Conservation (phyloP, 148 eudicot genomes). For the Agrostemma githago region DNA sequence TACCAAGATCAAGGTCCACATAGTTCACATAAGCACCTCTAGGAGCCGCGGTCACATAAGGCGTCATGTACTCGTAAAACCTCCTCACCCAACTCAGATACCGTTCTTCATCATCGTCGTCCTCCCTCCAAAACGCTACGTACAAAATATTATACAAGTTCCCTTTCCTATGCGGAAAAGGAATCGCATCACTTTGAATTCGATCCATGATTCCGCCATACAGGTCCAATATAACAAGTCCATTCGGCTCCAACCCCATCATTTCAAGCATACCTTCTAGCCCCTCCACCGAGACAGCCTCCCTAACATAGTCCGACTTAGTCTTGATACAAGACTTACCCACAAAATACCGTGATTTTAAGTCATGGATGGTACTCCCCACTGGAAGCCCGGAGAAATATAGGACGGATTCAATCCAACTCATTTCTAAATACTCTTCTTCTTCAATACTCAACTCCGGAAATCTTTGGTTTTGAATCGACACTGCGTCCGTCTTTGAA, state of each 20-base stretch:
- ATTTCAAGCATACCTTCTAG: slow-evolving; percentile 18
- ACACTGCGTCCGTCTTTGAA: slow-evolving; percentile 10
- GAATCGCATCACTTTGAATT: slow-evolving; percentile 32
- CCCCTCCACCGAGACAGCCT: slow-evolving; percentile 19
- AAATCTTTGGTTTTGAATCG: slow-evolving; percentile 10
- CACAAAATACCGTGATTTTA: slow-evolving; percentile 18
- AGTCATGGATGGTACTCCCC: slow-evolving; percentile 20
- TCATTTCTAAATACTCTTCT: slow-evolving; percentile 23
- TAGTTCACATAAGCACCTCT: slow-evolving; percentile 45
- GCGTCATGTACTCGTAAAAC: slow-evolving; percentile 33
- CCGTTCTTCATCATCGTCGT: slow-evolving; percentile 13
- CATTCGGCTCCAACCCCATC: slow-evolving; percentile 23
- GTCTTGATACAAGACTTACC: slow-evolving; percentile 19
- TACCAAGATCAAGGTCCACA: slow-evolving; percentile 46
- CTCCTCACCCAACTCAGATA: slow-evolving; percentile 29
- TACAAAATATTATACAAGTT: slow-evolving; percentile 34
- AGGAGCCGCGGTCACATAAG: slow-evolving; percentile 37
- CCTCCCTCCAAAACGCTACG: slow-evolving; percentile 24
- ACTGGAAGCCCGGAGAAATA: slow-evolving; percentile 25
- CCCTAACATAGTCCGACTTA: slow-evolving; percentile 36
- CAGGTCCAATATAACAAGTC: slow-evolving; percentile 32
- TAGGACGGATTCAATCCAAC: slow-evolving; percentile 36
- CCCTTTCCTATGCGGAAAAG: slow-evolving; percentile 50
- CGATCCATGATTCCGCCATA: slow-evolving; percentile 46
- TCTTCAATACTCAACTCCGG: slow-evolving; percentile 12